A percentile compares a stretch with the other conserved stretches of the same genome.
These are phyloP conservation scores for Phenoliferia sp. DNA, from an alignment of 1,284 basidiomycete species.

Conservation along the genomic window DNA sequence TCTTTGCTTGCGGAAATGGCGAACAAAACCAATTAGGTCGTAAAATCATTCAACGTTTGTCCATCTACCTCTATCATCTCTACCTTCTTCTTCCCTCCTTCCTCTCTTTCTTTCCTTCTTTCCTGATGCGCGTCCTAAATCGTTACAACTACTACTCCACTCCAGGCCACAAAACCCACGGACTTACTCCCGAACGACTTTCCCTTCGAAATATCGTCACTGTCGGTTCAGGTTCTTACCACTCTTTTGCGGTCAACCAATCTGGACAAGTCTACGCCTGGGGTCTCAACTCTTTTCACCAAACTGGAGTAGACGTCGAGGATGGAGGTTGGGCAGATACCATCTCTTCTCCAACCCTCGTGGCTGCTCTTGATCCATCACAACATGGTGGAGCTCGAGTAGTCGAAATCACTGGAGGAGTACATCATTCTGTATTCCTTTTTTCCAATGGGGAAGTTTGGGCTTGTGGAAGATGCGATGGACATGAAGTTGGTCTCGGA, in stretches of 20 bases:
- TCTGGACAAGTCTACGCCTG: conserved; percentile 79
- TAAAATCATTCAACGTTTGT: conserved; percentile 58
- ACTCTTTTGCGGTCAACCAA: conserved; percentile 83
- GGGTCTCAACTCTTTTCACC: conserved; percentile 78
- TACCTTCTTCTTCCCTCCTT: not conserved
- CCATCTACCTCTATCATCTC: not conserved
- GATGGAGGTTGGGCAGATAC: conserved; percentile 50
- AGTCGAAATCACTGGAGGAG: conserved; percentile 60
- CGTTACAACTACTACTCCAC: not conserved
- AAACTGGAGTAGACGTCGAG: conserved; percentile 56
- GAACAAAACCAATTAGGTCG: conserved; percentile 49
- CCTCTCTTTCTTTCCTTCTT: no score
- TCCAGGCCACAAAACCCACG: conserved; percentile 67
- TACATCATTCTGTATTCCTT: conserved; percentile 83
- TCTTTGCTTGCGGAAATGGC: conserved; percentile 74
- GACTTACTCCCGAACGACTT: conserved; percentile 73
- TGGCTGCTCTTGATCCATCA: conserved; percentile 61
- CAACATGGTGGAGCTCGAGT: conserved; percentile 65
- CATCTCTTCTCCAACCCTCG: conserved; percentile 63
- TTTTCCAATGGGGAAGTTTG: conserved; percentile 77
- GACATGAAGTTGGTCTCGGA: conserved; percentile 68
- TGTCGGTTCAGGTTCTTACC: conserved; percentile 74
- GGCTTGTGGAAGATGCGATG: conserved; percentile 72
- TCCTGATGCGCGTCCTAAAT: no score
- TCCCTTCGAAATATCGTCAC: conserved; percentile 67